Base-by-base conservation (phyloP, 805 yeast genomes). In the Yarrowia divulgata region DNA sequence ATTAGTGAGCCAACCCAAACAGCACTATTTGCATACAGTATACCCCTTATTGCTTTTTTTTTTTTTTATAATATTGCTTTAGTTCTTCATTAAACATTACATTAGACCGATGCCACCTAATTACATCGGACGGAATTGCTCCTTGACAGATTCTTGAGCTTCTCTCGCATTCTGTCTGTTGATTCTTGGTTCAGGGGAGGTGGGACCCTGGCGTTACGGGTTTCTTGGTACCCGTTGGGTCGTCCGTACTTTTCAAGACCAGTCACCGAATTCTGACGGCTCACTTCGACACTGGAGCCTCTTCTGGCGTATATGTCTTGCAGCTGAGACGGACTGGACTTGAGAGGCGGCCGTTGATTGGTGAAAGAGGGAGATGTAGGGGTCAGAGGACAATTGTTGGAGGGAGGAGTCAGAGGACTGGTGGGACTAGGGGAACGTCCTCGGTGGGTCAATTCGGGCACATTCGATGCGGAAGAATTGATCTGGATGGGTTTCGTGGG, bases 171-270 rank as follows among this genome's bases (percentile, higher is more conserved):
- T 19, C 60, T 19, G 8, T 54, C 60, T 8, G 60, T 54, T 8
- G 39, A 12, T 23, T 54, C 60, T 8, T 54, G 43, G 45, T 54
- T 54, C 60, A 54, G 23, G 19, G 60, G 60, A 54, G 60, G 60
- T 8, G 60, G 60, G 4, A 54, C 60, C 45, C 39, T 54, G 35
- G 39, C 45, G 14, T 19, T 18, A 2, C 60, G 57, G 29, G 8
- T n/a, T 14, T 23, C 35, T 1, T 54, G 29, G 39, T 54, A 54
- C 12, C 60, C 60, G 7, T 54, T 54, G 2, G 45, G 34, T 14
- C 60, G 39, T 54, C 60, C 60, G 19, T 54, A 54, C 12, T 54
- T 54, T 37, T 54, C 60, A 5, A 54, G 14, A 5, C 60, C 60
- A 3, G 45, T 23, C 6, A 54, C 45, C 13, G 60, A 54, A 34